A percentile compares a stretch with the other conserved stretches of the same genome.
Evolutionary conservation across 2,329 filamentous ascomycete species (phyloP).

Genomic region (Hypoxylon sp.): DNA sequence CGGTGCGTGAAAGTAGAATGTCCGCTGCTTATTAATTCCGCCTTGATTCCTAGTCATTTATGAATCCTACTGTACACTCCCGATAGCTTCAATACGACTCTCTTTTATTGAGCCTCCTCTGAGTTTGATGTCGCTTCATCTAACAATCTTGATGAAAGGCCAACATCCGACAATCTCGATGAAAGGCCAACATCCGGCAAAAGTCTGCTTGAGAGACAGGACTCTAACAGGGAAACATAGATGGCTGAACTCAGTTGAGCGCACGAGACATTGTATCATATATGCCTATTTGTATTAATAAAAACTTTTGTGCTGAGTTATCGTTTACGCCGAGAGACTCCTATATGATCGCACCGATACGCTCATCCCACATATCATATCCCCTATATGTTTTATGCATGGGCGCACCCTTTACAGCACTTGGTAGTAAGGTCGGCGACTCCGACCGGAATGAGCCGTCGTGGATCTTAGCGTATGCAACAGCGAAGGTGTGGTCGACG

Average conservation of each 20-base stretch:
- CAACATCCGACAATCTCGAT: too few relatives aligned
- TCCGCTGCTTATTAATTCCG: too few relatives aligned
- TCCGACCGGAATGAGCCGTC: constrained; percentile 3
- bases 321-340: background rate
- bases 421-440: constrained; percentile 9
- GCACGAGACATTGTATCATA: background rate
- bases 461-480: constrained; percentile 18
- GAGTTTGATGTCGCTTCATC: too few relatives aligned
- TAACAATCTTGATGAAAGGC: too few relatives aligned
- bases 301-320: background rate
- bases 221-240: too few relatives aligned
- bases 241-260: background rate
- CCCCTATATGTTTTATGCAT: background rate
- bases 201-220: too few relatives aligned
- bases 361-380: constrained; percentile 18
- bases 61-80: too few relatives aligned
- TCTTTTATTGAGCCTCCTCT: too few relatives aligned
- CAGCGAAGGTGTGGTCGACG: constrained; percentile 8
- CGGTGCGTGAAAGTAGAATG: too few relatives aligned
- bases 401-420: background rate
- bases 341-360: background rate
- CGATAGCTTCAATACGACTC: too few relatives aligned
- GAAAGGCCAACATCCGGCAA: too few relatives aligned
- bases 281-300: background rate
- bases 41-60: too few relatives aligned